Base-by-base conservation (phyloP, 805 yeast genomes). In the Saturnispora halmiae region DNA sequence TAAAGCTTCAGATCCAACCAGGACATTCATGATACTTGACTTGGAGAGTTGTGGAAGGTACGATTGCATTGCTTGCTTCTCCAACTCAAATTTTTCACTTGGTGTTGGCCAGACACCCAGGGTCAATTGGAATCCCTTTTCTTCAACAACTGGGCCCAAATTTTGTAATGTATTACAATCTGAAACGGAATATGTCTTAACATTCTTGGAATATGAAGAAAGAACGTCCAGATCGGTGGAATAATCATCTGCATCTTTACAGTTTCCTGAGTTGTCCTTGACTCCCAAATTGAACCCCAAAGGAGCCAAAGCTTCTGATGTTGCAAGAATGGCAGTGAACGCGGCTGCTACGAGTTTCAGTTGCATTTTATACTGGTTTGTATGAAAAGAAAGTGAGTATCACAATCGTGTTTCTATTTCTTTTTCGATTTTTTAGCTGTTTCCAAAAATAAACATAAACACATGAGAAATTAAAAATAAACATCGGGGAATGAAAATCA, bases 51-150 rank as follows among this genome's bases (percentile, higher is more conserved):
- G 65, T 53, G 96, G 95, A 61, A 90, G 74, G 63, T 81, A 82
- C 10, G 65, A 43, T 50, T 66, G 53, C 53, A 90, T 71, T 35
- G 96, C 95, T 21, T 59, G 58, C 61, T 82, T 73, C 68, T 90
- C 97, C 10, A 71, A 78, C 34, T 61, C 64, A 59, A 73, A 88
- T 63, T 85, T 94, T 39, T 79, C 61, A 40, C 78, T 85, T 57
- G 86, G 95, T 40, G 72, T 85, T 61, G 96, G 96, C 96, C 97
- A 90, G 52, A 90, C 73, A 61, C 96, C 96, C 33, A 85, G 67
- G 61, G 85, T 75, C 34, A 83, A 60, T 53, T 76, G 70, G 73
- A 87, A 82, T 44, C 87, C 85, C 50, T 77, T 79, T 43, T 67
- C 66, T 57, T 80, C 88, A 41, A 84, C 86, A 46, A 85, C 95